Base-by-base conservation (phyloP, 176 grass and related monocot species). In the Poa annua region DNA sequence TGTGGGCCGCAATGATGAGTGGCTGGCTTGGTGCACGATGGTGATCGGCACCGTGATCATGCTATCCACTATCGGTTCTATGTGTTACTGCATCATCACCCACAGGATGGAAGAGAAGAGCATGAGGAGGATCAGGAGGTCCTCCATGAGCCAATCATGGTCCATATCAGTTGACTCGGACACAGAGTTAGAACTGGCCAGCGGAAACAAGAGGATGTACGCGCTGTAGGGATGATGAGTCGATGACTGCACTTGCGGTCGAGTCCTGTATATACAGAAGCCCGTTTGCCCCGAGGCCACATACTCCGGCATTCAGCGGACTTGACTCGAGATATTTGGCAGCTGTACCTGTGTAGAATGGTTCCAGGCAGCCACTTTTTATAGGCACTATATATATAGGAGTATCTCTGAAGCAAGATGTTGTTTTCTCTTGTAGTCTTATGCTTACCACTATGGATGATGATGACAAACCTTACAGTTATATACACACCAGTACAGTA, bases 11-110 rank as follows among this genome's bases (percentile, higher is more conserved):
- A 42, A 91, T 7, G 86, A 93, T 19, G 53, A 38, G 80, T 98
- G 95, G 95, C 57, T 98, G 84, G 95, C 95, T 17, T 97, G 95
- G 95, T 92, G 87, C 63, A 98, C 95, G 12, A 98, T 98, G 95
- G 92, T 17, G 4, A 94, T 98, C 5, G 95, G 95, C 42, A 86
- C 85, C 36, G 77, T 86, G 21, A 98, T 82, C 15, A 98, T 98
- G 95, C 84, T 94, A 59, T 77, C 88, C 3, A 98, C 92, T 32
- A 71, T 98, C 11, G 92, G 92, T 8, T 92, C 86, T 2, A 98
- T 98, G 95, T 92, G 90, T 81, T 98, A 98, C 35, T 98, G 88
- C 71, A 86, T 94, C 52, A 45, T 98, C 57, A 67, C 76, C 82
- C 95, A 98, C 65, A 82, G 92, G 80, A 91, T 98, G 62, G 95